phyloP scores from a whole-genome alignment of 2,329 filamentous ascomycete genomes.

The Paecilomyces dactylethromorphus region DNA sequence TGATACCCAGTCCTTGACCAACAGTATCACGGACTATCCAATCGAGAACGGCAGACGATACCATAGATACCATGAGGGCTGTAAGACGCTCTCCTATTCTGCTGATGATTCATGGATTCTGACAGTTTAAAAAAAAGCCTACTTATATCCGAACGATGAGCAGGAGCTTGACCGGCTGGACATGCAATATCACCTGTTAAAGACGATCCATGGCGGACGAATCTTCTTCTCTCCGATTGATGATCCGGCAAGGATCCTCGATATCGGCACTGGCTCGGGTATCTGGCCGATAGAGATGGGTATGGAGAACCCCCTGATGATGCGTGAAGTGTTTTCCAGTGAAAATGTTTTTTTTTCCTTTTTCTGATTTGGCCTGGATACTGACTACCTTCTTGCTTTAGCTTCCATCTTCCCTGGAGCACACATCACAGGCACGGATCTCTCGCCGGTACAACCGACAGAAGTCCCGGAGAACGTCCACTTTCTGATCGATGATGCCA shows the following conservation, averaged over 20 bases:
- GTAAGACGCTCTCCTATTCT: constrained; percentile 17
- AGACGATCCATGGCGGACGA: constrained; percentile 37
- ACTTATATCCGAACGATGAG: constrained; percentile 47
- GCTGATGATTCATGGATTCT: background rate
- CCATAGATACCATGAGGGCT: constrained; percentile 39
- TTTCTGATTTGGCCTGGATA: constrained; percentile 8
- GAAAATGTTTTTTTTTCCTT: background rate
- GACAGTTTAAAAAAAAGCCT: constrained; percentile 18
- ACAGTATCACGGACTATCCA: constrained; percentile 38
- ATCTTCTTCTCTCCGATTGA: constrained; percentile 43
- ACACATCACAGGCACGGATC: constrained; percentile 56
- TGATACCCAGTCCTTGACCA: constrained; percentile 37
- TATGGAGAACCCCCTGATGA: constrained; percentile 9
- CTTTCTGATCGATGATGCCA: constrained; percentile 66
- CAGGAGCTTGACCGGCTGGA: constrained; percentile 51
- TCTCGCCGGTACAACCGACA: constrained; percentile 61
- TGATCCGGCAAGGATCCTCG: constrained; percentile 44
- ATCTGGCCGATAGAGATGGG: constrained; percentile 66
- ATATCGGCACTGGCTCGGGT: constrained; percentile 56
- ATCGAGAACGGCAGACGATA: constrained; percentile 37
- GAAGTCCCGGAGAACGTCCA: constrained; percentile 66
- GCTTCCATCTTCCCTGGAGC: constrained; percentile 48
- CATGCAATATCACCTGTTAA: constrained; percentile 50
- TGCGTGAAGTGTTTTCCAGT: background rate
- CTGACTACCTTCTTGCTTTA: constrained; percentile 17